A percentile compares a stretch with the other conserved stretches of the same genome.
phyloP scores from a whole-genome alignment of 441 rosid species.

The Syzygium syzygioides region DNA sequence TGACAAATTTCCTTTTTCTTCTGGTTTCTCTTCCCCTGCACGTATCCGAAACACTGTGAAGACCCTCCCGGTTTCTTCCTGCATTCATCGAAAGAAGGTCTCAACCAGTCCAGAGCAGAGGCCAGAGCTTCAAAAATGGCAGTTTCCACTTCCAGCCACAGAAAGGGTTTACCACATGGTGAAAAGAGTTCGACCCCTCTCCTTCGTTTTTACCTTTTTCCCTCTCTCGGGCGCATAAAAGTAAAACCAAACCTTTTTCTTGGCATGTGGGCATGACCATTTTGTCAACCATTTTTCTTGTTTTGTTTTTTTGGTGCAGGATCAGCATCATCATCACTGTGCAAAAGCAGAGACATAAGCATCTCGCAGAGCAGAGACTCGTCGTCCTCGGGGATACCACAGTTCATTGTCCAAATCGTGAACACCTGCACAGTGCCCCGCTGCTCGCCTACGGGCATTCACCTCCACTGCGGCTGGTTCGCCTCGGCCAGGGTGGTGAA shows the following conservation, averaged over 20 bases:
- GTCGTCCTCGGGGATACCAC: slow-evolving; percentile 40
- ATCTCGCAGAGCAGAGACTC: slow-evolving; percentile 41
- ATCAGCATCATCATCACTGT: not conserved
- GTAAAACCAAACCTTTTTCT: not conserved
- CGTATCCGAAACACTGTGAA: not conserved
- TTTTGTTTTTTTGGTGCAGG: not conserved
- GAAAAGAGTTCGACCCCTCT: not conserved
- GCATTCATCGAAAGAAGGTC: slow-evolving; percentile 4
- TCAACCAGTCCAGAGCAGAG: not conserved
- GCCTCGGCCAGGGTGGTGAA: slow-evolving; percentile 44
- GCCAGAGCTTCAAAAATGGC: not conserved
- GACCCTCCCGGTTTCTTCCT: slow-evolving; percentile 1
- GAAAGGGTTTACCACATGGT: slow-evolving; percentile 33
- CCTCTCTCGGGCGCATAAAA: not conserved
- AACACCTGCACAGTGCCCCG: slow-evolving; percentile 34
- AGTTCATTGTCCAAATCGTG: slow-evolving; percentile 41
- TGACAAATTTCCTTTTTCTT: not conserved
- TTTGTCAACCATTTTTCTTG: not conserved
- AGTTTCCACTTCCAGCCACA: slow-evolving; percentile 4
- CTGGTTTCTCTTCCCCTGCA: not conserved
- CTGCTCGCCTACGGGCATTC: slow-evolving; percentile 39
- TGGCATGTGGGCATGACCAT: not conserved
- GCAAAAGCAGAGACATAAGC: slow-evolving; percentile 37
- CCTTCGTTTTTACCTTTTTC: not conserved
- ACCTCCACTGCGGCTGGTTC: slow-evolving; percentile 53